Conservation (phyloP, 495 filamentous ascomycete species). For the Daldinia caldariorum region DNA sequence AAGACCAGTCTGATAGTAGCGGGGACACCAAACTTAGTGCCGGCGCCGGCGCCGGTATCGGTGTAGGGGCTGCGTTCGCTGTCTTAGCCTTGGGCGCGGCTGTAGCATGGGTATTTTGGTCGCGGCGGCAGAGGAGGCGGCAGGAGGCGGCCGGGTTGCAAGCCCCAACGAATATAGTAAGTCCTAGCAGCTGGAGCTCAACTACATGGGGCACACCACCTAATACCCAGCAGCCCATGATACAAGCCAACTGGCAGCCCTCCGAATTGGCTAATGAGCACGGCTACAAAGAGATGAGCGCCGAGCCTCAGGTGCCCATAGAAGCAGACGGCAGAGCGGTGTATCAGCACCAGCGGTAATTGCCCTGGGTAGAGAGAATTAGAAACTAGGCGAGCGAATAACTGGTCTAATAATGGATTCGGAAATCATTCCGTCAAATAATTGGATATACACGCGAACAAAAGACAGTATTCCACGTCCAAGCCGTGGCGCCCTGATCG, state of each 20-base stretch:
- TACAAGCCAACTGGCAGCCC: conserved; percentile 29
- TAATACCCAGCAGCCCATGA: neutral
- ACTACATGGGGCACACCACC: conserved; percentile 15
- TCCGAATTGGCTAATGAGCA: conserved; percentile 17
- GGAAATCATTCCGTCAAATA: neutral
- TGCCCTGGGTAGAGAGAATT: neutral
- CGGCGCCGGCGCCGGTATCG: conserved; percentile 28
- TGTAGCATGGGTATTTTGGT: conserved; percentile 27
- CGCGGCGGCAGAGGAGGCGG: conserved; percentile 22
- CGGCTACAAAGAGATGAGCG: conserved; percentile 26
- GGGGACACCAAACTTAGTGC: conserved; percentile 12
- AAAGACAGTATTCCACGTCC: neutral
- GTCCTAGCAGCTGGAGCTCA: conserved; percentile 7
- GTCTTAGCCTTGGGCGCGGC: conserved; percentile 15
- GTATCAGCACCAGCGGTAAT: conserved; percentile 9
- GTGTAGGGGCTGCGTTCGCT: conserved; percentile 18
- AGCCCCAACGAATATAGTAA: neutral
- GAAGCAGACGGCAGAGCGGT: conserved; percentile 19
- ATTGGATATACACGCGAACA: neutral
- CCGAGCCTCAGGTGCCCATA: conserved; percentile 10
- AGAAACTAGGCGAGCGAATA: neutral
- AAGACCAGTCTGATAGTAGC: neutral
- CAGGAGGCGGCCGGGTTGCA: neutral
- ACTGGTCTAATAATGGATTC: neutral
- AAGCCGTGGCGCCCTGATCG: conserved; percentile 4